phyloP scores from a whole-genome alignment of 2,329 filamentous ascomycete species.

The Karstenula rhodostoma region DNA sequence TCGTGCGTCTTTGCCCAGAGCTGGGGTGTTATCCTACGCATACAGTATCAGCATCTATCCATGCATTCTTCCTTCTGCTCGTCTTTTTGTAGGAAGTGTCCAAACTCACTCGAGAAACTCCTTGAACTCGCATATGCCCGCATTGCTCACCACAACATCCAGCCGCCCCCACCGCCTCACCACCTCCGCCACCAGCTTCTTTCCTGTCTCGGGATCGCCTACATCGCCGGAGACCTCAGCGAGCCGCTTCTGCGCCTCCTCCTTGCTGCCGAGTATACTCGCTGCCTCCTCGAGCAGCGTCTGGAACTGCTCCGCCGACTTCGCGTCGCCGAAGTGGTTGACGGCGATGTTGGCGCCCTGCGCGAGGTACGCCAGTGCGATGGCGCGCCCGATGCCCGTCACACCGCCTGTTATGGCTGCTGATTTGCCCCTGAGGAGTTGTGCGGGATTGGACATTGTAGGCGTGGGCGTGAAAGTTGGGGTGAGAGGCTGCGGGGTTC shows the following conservation, averaged over 20 bases:
- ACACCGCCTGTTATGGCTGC: conserved; percentile 88
- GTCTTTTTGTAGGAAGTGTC: background rate
- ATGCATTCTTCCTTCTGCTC: background rate
- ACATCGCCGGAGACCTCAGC: conserved; percentile 80
- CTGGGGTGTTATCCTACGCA: conserved; percentile 67
- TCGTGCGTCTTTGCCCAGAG: conserved; percentile 76
- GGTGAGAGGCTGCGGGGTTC: background rate
- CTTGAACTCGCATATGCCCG: conserved; percentile 86
- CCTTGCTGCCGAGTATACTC: conserved; percentile 23
- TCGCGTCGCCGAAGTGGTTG: conserved; percentile 74
- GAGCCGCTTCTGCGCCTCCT: conserved; percentile 55
- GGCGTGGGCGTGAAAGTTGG: conserved; percentile 1
- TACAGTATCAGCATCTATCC: background rate
- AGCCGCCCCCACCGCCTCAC: conserved; percentile 66
- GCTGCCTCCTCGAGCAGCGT: conserved; percentile 56
- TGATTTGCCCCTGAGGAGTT: conserved; percentile 75
- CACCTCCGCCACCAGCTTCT: conserved; percentile 70
- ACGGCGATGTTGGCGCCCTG: conserved; percentile 82
- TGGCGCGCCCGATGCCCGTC: conserved; percentile 87
- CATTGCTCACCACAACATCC: conserved; percentile 84
- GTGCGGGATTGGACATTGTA: conserved; percentile 24
- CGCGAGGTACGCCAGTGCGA: conserved; percentile 77
- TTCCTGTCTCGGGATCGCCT: conserved; percentile 74
- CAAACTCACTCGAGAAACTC: conserved; percentile 75
- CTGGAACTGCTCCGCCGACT: conserved; percentile 58